Evolutionary conservation across 805 yeast species (phyloP), one percentile per base, ranked within the genome.

Genomic region (Millerozyma acaciae): DNA sequence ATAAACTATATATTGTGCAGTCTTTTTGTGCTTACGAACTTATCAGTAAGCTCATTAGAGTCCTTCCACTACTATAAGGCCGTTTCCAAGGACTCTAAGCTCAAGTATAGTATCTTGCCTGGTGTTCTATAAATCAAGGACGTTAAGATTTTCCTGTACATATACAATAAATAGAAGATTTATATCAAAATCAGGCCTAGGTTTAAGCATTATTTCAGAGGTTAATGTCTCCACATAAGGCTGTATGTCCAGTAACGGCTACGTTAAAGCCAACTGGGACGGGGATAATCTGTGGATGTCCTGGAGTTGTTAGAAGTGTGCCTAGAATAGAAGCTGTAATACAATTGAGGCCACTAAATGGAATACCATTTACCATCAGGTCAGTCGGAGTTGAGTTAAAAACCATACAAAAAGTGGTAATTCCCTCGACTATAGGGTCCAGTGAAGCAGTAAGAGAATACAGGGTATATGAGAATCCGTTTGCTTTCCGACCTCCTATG

Each of bases 251-350:
- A 5, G 58, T 62, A 13, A 44, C 53, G 15, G 60, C 55, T 7
- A 43, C 57, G 40, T 45, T 79, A 30, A 73, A 71, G 33, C 74
- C 81, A 3, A 67, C 77, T 23, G 73, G 71, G 29, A 60, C 65
- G 18, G 64, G 76, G n/a, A 57, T 75, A 0, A 75, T 80, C 2
- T 58, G 69, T 31, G 87, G 87, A 3, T 76, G 83, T 53, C 85
- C 86, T 0, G 87, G 87, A 1, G 76, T 80, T 1, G 76, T 80
- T 1, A 68, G 76, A 32, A 77, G 71, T 27, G 48, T 65, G 18
- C 85, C 86, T 2, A 65, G 84, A 18, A 59, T 79, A 3, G 76
- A 77, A 34, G 76, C 83, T 6, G 70, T 67, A 16, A 48, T 80
- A 10, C 75, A 77, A 41, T 51, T 79, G 12, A 60, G 84, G 34